A percentile compares a stretch with the other conserved stretches of the same genome.
phyloP scores from a whole-genome alignment of 805 yeast genomes.

The Candida qinlingensis region DNA sequence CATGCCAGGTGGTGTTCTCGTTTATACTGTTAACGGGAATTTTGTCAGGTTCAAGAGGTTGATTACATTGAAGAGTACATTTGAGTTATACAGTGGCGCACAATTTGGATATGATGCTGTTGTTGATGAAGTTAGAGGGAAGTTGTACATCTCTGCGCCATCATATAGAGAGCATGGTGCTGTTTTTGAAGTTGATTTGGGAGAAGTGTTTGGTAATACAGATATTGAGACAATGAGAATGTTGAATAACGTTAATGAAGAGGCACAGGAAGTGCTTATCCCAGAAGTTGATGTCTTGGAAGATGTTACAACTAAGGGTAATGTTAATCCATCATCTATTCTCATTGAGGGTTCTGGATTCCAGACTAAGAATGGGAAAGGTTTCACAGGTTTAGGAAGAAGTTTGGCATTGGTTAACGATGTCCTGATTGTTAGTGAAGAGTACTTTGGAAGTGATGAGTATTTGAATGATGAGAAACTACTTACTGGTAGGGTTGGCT shows the following conservation, averaged over 20 bases:
- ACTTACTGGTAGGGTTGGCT: conserved; percentile 30
- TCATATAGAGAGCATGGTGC: conserved; percentile 42
- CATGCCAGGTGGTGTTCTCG: conserved; percentile 38
- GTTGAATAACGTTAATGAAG: not conserved
- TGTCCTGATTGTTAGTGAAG: conserved; percentile 34
- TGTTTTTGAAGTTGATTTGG: conserved; percentile 36
- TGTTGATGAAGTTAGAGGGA: conserved; percentile 10
- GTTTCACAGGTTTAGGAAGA: conserved; percentile 41
- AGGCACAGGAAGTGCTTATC: no score
- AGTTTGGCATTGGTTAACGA: conserved; percentile 27
- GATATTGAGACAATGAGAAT: not conserved
- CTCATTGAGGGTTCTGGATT: conserved; percentile 20
- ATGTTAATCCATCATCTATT: not conserved
- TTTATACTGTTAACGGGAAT: conserved; percentile 18
- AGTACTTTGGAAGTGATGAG: conserved; percentile 31
- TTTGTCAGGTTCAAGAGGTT: not conserved
- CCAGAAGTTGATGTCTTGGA: not conserved
- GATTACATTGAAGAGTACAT: conserved; percentile 2
- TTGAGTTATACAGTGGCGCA: conserved; percentile 7
- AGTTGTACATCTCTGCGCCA: conserved; percentile 37
- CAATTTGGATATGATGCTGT: conserved; percentile 14
- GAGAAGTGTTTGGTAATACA: conserved; percentile 10
- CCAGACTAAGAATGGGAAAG: conserved; percentile 6
- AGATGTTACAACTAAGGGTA: not conserved
- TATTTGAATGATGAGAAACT: conserved; percentile 19